phyloP scores from a whole-genome alignment of 208 protist genomes.

The Endotrypanum monterogeii region DNA sequence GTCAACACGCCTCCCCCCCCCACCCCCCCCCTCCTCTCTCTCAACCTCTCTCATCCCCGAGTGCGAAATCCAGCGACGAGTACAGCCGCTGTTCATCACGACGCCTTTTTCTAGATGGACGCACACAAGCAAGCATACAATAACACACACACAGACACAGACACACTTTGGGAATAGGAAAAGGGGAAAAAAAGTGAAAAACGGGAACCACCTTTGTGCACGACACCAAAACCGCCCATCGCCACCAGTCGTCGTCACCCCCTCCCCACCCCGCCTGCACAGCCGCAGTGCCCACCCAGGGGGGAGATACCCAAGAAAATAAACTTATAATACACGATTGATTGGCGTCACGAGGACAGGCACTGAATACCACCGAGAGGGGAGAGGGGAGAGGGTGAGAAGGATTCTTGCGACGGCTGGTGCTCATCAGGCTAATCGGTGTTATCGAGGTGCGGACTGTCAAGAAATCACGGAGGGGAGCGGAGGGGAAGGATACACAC shows the following conservation, averaged over 20 bases:
- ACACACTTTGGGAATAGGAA: neutral
- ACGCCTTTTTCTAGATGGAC: neutral
- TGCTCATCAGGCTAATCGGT: no score
- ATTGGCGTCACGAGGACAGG: neutral
- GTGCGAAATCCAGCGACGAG: neutral
- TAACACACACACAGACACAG: neutral
- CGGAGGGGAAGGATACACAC: no score
- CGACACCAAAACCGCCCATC: no score
- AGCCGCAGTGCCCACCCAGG: no score
- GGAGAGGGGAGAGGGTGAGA: no score
- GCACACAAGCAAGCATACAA: neutral
- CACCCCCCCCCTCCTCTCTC: neutral
- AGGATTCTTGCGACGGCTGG: no score
- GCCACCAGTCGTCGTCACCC: no score
- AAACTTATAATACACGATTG: neutral
- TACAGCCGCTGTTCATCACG: neutral
- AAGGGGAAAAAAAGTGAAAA: no score
- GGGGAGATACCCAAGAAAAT: no score
- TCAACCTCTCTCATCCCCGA: neutral
- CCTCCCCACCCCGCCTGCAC: neutral
- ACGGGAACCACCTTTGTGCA: no score
- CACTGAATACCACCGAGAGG: neutral
- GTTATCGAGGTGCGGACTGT: no score
- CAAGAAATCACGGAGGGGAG: no score
- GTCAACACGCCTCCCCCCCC: neutral